Evolutionary conservation across 352 stramenopile genomes (phyloP), one percentile per base, ranked within the genome.

Genomic region (Nothophytophthora sp.): DNA sequence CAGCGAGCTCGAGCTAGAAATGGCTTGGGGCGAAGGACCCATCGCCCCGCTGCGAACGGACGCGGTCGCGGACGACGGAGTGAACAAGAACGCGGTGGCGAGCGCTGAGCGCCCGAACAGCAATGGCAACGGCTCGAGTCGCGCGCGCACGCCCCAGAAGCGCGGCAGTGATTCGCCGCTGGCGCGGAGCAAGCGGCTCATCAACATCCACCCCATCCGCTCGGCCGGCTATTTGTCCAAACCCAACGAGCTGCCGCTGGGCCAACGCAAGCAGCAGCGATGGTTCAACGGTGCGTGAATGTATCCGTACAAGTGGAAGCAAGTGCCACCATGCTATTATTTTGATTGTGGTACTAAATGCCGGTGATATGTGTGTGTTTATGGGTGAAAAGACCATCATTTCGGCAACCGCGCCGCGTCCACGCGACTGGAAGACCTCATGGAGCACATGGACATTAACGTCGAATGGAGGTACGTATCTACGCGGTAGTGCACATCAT

Each of bases 361-460:
- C 4, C 27, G 16, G n/a, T 19, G 10, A 18, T 0, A 24, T 19
- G 13, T 42, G 24, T 18, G 22, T 61, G 13, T 32, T 47, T 5
- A 25, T 28, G 7, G 29, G 13, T 35, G 29, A 28, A 6, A 29
- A 92, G 84, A 94, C 50, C 80, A 94, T 39, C 84, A 94, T 44
- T 89, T 94, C 55, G 84, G 81, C 34, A 92, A 94, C 60, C 72
- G 78, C 47, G 66, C 68, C 9, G 81, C 79, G 7, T 83, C 81
- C 3, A 89, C 79, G 16, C 61, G 76, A 19, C 49, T 94, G 23
- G 84, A 94, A 39, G 84, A 94, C 42, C 62, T 94, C 32, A 90
- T 94, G 84, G 79, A 94, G 55, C 84, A 94, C 73, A 90, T 94
- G 81, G 70, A 76, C 24, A 85, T 94, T n/a, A 86, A 76, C 29